Conservation (phyloP, 352 stramenopile genomes). For the Phytophthora ohioensis region DNA sequence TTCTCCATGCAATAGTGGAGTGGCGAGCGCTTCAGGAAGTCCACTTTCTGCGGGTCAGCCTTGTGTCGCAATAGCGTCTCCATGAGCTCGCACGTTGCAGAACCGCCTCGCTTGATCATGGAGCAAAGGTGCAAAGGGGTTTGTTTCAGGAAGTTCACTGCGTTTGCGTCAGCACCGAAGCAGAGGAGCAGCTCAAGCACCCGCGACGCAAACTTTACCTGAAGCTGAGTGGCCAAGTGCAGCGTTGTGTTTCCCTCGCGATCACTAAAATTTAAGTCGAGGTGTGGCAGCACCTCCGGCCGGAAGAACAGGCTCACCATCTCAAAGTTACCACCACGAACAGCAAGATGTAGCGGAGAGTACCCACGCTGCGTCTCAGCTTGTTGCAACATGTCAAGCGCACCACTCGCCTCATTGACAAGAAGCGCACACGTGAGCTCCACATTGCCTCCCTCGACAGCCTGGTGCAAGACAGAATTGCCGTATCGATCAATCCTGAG, state of each 20-base stretch:
- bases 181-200: slow-evolving; percentile 76
- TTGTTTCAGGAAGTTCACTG: slow-evolving; percentile 75
- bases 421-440: slow-evolving; percentile 64
- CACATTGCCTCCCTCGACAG: slow-evolving; percentile 51
- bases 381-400: slow-evolving; percentile 59
- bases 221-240: slow-evolving; percentile 68
- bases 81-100: slow-evolving; percentile 58
- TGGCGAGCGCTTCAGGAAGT: slow-evolving; percentile 80
- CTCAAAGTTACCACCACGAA: slow-evolving; percentile 64
- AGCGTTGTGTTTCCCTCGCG: slow-evolving; percentile 78
- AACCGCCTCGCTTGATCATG: slow-evolving; percentile 68
- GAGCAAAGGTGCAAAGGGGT: slow-evolving; percentile 77
- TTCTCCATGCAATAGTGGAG: slow-evolving; percentile 83
- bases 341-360: slow-evolving; percentile 73
- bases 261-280: slow-evolving; percentile 74
- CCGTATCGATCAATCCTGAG: slow-evolving; percentile 61
- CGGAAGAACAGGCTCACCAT: slow-evolving; percentile 83
- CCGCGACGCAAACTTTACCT: slow-evolving; percentile 66
- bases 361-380: slow-evolving; percentile 63
- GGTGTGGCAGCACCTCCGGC: slow-evolving; percentile 69
- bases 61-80: slow-evolving; percentile 69
- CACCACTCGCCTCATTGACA: slow-evolving; percentile 44
- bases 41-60: slow-evolving; percentile 58
- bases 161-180: slow-evolving; percentile 72
- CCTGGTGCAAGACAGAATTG: slow-evolving; percentile 63